phyloP scores from a whole-genome alignment of 169 alveolate species.

The Eimeria mitis region DNA sequence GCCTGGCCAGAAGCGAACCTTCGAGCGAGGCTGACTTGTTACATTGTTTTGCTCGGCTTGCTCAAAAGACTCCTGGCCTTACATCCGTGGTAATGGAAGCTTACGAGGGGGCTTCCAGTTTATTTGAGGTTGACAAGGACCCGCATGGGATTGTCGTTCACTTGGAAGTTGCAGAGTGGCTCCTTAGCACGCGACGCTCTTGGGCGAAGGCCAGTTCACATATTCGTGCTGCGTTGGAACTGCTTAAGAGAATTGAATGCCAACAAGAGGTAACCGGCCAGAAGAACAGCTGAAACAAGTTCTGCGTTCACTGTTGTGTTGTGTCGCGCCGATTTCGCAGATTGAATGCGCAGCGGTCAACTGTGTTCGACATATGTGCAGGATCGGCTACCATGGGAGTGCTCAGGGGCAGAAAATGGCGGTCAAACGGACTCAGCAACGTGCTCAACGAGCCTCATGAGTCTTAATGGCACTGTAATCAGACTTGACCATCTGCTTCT shows the following conservation, averaged over 20 bases:
- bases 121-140: constrained; percentile 12
- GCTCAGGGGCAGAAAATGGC: constrained; percentile 9
- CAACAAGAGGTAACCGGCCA: constrained; percentile 7
- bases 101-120: constrained; percentile 39
- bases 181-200: constrained; percentile 50
- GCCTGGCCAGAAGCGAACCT: constrained; percentile 18
- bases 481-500: constrained; percentile 39
- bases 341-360: background rate
- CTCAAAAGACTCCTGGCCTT: constrained; percentile 1
- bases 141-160: constrained; percentile 47
- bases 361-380: constrained; percentile 28
- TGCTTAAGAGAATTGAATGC: background rate
- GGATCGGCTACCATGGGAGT: constrained; percentile 1
- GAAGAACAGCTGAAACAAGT: too few relatives aligned
- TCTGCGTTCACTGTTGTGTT: background rate
- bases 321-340: background rate
- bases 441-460: background rate
- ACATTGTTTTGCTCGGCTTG: constrained; percentile 62
- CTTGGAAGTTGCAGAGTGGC: constrained; percentile 67
- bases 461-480: background rate
- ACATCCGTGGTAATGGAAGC: constrained; percentile 39
- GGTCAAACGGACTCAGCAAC: constrained; percentile 1
- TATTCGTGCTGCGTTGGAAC: constrained; percentile 56
- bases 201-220: constrained; percentile 51
- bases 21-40: constrained; percentile 66